A percentile compares a stretch with the other conserved stretches of the same genome.
Conservation (phyloP, 2,329 filamentous ascomycete genomes). For the Metarhizium brunneum region DNA sequence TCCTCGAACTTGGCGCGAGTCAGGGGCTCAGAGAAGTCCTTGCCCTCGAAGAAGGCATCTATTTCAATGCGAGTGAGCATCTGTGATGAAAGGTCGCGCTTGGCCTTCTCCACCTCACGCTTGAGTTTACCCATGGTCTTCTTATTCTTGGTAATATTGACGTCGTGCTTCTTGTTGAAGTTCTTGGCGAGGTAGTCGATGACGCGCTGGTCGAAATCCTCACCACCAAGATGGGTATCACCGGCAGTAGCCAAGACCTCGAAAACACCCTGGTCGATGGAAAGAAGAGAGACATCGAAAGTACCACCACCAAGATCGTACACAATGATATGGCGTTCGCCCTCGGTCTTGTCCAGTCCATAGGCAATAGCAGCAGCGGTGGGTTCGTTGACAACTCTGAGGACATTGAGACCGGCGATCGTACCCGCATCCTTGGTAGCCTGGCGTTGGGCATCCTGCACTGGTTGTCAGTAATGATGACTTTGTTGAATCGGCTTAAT, state of each 20-base stretch:
- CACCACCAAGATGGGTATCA: constrained; percentile 96
- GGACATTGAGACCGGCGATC: constrained; percentile 88
- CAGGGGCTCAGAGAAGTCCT: constrained; percentile 96
- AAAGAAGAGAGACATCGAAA: constrained; percentile 88
- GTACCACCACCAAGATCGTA: constrained; percentile 93
- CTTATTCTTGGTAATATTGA: constrained; percentile 86
- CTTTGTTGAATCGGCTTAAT: too few species aligned
- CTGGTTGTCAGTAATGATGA: constrained; percentile 12
- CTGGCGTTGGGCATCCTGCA: constrained; percentile 79
- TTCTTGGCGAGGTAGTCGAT: constrained; percentile 94
- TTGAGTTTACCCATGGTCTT: constrained; percentile 99
- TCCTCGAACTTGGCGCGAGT: constrained; percentile 99
- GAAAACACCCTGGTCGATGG: constrained; percentile 85
- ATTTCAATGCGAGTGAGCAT: constrained; percentile 94
- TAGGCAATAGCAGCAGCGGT: constrained; percentile 94
- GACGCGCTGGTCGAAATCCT: constrained; percentile 97
- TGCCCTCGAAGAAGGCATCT: constrained; percentile 91
- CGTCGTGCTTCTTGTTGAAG: constrained; percentile 97
- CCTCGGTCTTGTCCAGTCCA: constrained; percentile 77
- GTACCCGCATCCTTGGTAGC: constrained; percentile 91
- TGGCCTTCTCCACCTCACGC: constrained; percentile 99
- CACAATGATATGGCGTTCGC: constrained; percentile 82
- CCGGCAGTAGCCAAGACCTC: constrained; percentile 90
- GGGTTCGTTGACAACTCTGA: constrained; percentile 94
- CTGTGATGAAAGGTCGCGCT: constrained; percentile 92